These are phyloP conservation scores for Colletotrichum horii DNA, from an alignment of 2,329 filamentous ascomycete species.

Conservation along the genomic window DNA sequence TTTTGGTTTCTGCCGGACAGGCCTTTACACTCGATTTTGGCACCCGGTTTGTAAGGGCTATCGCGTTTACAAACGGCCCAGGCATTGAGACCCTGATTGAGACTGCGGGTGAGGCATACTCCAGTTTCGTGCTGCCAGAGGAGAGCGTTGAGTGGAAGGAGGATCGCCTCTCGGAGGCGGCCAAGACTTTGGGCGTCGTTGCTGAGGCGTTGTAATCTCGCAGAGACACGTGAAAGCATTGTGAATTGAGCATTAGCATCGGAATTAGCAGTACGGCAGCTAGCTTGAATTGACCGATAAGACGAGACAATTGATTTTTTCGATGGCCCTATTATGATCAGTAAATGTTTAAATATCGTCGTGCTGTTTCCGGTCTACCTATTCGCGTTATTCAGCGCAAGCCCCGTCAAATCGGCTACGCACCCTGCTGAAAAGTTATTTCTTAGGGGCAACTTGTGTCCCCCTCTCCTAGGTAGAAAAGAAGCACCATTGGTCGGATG, in stretches of 20 bases:
- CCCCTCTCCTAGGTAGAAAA: too few relatives aligned
- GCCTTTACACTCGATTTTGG: slow-evolving; percentile 48
- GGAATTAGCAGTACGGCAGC: too few relatives aligned
- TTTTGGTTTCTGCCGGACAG: slow-evolving; percentile 51
- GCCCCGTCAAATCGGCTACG: too few relatives aligned
- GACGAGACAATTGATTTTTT: too few relatives aligned
- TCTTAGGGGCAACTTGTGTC: too few relatives aligned
- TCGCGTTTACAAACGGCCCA: slow-evolving; percentile 52
- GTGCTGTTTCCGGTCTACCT: too few relatives aligned
- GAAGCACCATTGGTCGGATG: too few relatives aligned
- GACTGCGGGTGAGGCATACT: slow-evolving; percentile 36
- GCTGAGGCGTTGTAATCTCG: not conserved
- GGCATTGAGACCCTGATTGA: slow-evolving; percentile 53
- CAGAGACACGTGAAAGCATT: not conserved
- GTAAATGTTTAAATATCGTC: too few relatives aligned
- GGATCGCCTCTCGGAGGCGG: not conserved
- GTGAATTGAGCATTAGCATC: not conserved
- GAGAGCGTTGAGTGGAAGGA: slow-evolving; percentile 1
- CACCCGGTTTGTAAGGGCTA: slow-evolving; percentile 51
- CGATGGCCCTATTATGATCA: too few relatives aligned
- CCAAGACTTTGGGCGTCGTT: not conserved
- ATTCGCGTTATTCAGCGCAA: too few relatives aligned
- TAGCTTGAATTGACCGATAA: too few relatives aligned
- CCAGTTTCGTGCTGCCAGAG: slow-evolving; percentile 44
- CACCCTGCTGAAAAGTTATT: too few relatives aligned